These are phyloP conservation scores for Kodamaea alishanica DNA, from an alignment of 1,139 yeast genomes.

Conservation along the genomic window DNA sequence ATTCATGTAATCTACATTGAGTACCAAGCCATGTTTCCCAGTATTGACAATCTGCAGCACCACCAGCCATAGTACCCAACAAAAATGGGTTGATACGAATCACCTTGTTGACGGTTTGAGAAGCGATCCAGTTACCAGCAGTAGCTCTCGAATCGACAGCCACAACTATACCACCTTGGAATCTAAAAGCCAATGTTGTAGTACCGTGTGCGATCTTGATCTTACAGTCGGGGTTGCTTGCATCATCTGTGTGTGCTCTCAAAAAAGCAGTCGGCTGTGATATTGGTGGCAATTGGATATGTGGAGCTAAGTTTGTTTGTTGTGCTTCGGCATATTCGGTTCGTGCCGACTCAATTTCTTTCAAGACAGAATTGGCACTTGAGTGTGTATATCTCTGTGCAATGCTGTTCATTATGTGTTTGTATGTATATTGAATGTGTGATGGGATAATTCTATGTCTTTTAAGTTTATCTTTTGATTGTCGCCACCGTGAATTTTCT, in stretches of 20 bases:
- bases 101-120: constrained; percentile 96
- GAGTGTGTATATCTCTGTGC: constrained; percentile 38
- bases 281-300: constrained; percentile 75
- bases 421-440: too few species aligned
- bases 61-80: constrained; percentile 99
- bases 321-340: constrained; percentile 21
- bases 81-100: constrained; percentile 93
- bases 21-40: constrained; percentile 99
- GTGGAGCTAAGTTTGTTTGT: constrained; percentile 52
- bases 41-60: constrained; percentile 99
- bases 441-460: too few species aligned
- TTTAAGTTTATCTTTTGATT: too few species aligned
- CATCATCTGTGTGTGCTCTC: constrained; percentile 97
- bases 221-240: constrained; percentile 85
- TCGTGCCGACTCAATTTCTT: constrained; percentile 30
- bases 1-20: constrained; percentile 92
- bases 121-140: constrained; percentile 98
- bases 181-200: constrained; percentile 93
- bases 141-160: constrained; percentile 98
- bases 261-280: constrained; percentile 90
- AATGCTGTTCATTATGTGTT: constrained; percentile 35
- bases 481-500: too few species aligned
- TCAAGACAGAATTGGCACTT: constrained; percentile 25
- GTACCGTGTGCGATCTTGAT: constrained; percentile 99
- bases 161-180: constrained; percentile 91